Evolutionary conservation across 768 basidiomycete genomes (phyloP), one percentile per base, ranked within the genome.

Genomic region (Daedaleopsis nitida): DNA sequence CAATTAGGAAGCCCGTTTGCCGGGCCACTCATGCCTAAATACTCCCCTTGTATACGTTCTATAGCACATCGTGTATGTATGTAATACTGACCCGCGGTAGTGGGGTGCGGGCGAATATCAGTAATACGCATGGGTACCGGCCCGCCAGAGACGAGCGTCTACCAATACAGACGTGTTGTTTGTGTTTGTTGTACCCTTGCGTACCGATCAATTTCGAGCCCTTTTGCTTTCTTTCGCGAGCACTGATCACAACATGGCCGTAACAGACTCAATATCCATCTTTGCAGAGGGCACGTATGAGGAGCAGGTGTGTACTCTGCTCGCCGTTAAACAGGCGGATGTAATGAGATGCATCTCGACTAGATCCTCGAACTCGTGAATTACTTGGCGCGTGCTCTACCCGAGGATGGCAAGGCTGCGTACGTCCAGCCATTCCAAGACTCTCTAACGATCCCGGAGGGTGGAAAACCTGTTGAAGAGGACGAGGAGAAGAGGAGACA

Each of bases 201-300:
- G 32, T 60, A 45, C 45, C 34, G 52, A 52, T 59, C 56, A 62
- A 55, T 62, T 66, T 66, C 62, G 56, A 44, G 50, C 55, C 34
- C 52, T 55, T 47, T 47, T 55, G 49, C 35, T 48, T 34, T 32
- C 27, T 32, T 57, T 24, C 19, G 47, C 58, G 23, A 42, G 47
- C 21, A 38, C 39, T 52, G 55, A 64, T 56, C 55, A 50, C 27
- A 61, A 59, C 68, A 69, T 92, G 89, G 75, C 85, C 59, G 74
- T 72, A 65, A 79, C 88, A 66, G 92, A 93, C 76, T 89, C 91
- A 43, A 80, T 94, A 58, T 86, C 92, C 60, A 85, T 94, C 65
- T 94, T 92, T 70, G 86, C 89, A 19, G 92, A 95, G 75, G 92
- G 92, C 53, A 93, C 92, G 1, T 94, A 91, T 67, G 87, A 89